Percentiles rank a stretch among this genome's conserved stretches.
These are phyloP conservation scores for Psilocybe mexicana DNA, from an alignment of 1,284 basidiomycete species.

Conservation along the genomic window DNA sequence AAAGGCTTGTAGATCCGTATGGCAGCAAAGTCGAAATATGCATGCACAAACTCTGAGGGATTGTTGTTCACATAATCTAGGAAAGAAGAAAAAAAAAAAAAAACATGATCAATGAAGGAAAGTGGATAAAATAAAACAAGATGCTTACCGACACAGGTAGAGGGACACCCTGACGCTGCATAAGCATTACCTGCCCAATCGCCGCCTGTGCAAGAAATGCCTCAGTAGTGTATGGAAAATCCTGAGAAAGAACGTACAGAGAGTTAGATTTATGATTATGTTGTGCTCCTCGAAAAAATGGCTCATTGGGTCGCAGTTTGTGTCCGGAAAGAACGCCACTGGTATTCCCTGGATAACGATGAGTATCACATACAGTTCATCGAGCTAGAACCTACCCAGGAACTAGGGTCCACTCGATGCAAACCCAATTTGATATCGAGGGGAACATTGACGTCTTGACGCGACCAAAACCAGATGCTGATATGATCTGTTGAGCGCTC, in stretches of 20 bases:
- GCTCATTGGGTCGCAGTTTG: slow-evolving; percentile 36
- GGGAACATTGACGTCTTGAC: slow-evolving; percentile 43
- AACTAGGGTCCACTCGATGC: slow-evolving; percentile 40
- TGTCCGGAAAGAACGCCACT: slow-evolving; percentile 43
- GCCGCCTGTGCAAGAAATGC: slow-evolving; percentile 30
- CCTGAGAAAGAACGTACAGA: slow-evolving; percentile 26
- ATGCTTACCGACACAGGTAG: slow-evolving; percentile 37
- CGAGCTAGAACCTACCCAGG: slow-evolving; percentile 40
- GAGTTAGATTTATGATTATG: slow-evolving; percentile 47
- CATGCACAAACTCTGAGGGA: slow-evolving; percentile 58
- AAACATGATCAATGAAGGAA: not conserved
- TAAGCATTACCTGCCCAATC: slow-evolving; percentile 37
- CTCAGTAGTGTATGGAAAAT: not conserved
- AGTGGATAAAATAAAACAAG: not conserved
- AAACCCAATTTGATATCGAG: slow-evolving; percentile 41
- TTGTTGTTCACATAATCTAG: slow-evolving; percentile 58
- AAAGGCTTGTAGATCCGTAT: slow-evolving; percentile 12
- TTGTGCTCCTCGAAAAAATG: slow-evolving; percentile 42
- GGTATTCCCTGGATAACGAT: slow-evolving; percentile 36
- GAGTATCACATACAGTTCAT: slow-evolving; percentile 30
- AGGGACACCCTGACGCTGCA: slow-evolving; percentile 24
- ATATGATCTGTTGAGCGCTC: slow-evolving; percentile 50
- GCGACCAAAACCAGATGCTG: slow-evolving; percentile 62
- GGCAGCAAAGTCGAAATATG: slow-evolving; percentile 58
- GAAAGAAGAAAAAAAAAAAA: not conserved